These are phyloP conservation scores for Tulasnella sp. DNA, from an alignment of 768 basidiomycete genomes.

Conservation along the genomic window DNA sequence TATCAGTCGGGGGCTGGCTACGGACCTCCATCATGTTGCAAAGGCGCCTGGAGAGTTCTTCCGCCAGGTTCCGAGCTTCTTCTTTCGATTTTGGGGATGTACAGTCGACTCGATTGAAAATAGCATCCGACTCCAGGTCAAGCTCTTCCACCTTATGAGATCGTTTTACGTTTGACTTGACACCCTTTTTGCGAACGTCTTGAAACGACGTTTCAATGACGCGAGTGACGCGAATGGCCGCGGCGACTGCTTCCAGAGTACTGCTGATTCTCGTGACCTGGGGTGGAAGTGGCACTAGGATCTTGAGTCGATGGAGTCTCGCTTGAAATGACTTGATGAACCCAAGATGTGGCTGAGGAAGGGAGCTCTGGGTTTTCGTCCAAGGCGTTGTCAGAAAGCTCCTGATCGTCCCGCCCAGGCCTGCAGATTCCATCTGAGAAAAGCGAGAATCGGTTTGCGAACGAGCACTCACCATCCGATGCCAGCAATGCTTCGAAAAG, in stretches of 20 bases:
- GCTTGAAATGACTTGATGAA: background rate
- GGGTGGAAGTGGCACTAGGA: background rate
- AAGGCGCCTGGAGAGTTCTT: background rate
- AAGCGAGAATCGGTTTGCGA: background rate
- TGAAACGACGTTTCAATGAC: background rate
- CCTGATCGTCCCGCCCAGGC: background rate
- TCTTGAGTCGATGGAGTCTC: background rate
- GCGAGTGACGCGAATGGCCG: background rate
- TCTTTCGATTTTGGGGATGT: background rate
- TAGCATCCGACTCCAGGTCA: background rate
- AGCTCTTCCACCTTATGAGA: background rate
- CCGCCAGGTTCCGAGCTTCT: background rate
- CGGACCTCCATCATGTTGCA: slow-evolving; percentile 12
- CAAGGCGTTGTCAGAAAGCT: background rate
- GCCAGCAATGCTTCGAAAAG: background rate
- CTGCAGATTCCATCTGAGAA: background rate
- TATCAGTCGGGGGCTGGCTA: background rate
- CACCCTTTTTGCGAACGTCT: background rate
- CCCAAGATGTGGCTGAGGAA: background rate
- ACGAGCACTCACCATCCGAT: background rate
- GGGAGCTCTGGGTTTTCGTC: background rate
- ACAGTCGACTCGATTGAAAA: slow-evolving; percentile 1
- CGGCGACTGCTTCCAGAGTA: background rate
- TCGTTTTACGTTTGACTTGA: background rate
- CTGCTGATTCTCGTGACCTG: background rate